Evolutionary conservation across 345 rosid genomes (phyloP), one percentile per base, ranked within the genome.

Genomic region (Adansonia digitata): DNA sequence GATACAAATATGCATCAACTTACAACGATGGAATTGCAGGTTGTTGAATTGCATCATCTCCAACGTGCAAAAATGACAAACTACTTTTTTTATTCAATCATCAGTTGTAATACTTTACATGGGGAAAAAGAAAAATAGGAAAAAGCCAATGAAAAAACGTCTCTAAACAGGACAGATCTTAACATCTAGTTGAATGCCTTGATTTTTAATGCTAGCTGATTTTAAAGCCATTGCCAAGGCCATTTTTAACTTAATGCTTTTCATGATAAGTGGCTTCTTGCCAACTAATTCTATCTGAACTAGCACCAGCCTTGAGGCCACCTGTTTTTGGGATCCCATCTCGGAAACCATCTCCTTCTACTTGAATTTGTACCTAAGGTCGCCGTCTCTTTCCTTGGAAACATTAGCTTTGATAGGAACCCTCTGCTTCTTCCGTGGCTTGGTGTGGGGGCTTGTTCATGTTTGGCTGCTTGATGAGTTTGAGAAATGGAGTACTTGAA

Each of bases 271-370:
- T 11, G 20, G 37, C 37, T 13, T 59, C n/a, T 14, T 27, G 37
- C 8, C 37, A n/a, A n/a, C n/a, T 6, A 1, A 17, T 3, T 55
- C 31, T 4, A 56, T 11, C 35, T 40, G 51, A 7, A 51, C 68
- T 71, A 86, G 43, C 87, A 83, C 93, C 89, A 89, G 27, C 93
- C 89, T 66, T 85, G 84, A 81, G 89, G 90, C 93, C 90, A 87
- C 61, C 89, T 81, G 18, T 85, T 76, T 39, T 49, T 76, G 72
- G 82, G 85, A 79, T 89, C 88, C 90, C 80, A 80, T 75, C 84
- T 80, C 0, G 78, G 83, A 37, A 82, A 75, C 90, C 89, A 81
- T 66, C 80, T 83, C 69, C 49, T 84, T 37, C 75, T 84, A 76
- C 72, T 77, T 3, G 68, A 46, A 29, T 55, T 55, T 7, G 69